Evolutionary conservation across 2,329 filamentous ascomycete genomes (phyloP), one percentile per base, ranked within the genome.

Genomic region (Pleomassaria siparia): DNA sequence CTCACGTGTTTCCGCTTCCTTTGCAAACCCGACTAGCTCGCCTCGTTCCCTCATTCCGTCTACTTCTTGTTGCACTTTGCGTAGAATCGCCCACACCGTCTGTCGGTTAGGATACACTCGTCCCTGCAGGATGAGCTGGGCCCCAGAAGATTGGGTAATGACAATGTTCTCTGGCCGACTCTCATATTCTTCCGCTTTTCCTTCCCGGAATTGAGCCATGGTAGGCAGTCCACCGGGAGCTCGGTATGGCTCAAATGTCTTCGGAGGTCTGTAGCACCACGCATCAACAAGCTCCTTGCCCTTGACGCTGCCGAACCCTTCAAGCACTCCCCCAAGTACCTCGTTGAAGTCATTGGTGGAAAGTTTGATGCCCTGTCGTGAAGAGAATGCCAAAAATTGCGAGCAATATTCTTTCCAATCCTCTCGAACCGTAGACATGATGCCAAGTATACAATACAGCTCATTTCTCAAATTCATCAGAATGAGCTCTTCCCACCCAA

Each of bases 281-380:
- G 63, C 65, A 9, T 76, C 62, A 46, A 80, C 78, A 26, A 83
- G 54, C 3, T 58, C 65, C 47, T 70, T 75, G 48, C 79, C 84
- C 26, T 70, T 70, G 9, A 53, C 46, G 47, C 74, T 77, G 44
- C 79, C 35, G 39, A 76, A 73, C 0, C 70, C 69, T 22, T 77
- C 73, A 2, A 80, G 75, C 8, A 84, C 70, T n/a, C 78, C 80
- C 35, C 75, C 70, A 6, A 87, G 76, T 6, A 83, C 51, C 15
- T 61, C 57, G 50, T 82, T 78, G 71, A 84, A 83, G 5, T 76
- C 64, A 2, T 63, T 59, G 0, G 71, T 56, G 13, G 60, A 58
- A 11, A 71, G 54, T 26, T 44, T 58, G 36, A 69, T 51, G 10
- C 18, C 41, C 45, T 65, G 61, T 13, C 62, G 59, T 1, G 53